Percentiles rank a stretch among this genome's conserved stretches.
Conservation (phyloP, 805 yeast species). For the Sugiyamaella qingdaonensis region DNA sequence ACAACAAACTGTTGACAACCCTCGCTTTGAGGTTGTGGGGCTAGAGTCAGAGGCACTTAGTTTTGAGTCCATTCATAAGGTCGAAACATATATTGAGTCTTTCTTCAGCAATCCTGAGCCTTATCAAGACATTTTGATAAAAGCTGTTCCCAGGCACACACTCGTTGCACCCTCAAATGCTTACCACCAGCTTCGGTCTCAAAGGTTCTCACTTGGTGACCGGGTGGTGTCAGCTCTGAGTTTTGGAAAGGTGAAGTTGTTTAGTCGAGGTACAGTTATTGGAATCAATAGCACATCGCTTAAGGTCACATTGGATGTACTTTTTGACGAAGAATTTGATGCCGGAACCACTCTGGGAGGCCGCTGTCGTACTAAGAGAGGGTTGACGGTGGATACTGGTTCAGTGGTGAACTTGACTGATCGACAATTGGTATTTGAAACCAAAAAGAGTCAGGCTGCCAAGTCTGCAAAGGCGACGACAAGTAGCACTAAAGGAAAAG, state of each 20-base stretch:
- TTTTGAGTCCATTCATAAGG: slow-evolving; percentile 54
- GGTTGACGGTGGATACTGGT: slow-evolving; percentile 76
- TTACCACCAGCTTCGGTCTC: slow-evolving; percentile 64
- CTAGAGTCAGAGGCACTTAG: slow-evolving; percentile 77
- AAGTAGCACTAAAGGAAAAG: slow-evolving; percentile 1
- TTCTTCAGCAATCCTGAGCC: slow-evolving; percentile 38
- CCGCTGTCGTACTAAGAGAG: slow-evolving; percentile 71
- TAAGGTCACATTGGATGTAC: slow-evolving; percentile 59
- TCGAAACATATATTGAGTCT: slow-evolving; percentile 58
- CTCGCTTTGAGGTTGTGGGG: slow-evolving; percentile 55
- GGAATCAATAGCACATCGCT: slow-evolving; percentile 56
- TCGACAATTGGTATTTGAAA: slow-evolving; percentile 71
- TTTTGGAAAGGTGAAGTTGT: slow-evolving; percentile 84
- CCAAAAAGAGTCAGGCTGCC: slow-evolving; percentile 34
- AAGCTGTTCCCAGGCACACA: slow-evolving; percentile 81
- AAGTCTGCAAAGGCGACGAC: neutral
- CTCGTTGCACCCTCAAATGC: slow-evolving; percentile 73
- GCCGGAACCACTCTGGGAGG: slow-evolving; percentile 84
- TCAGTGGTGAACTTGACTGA: slow-evolving; percentile 72
- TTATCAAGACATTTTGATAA: slow-evolving; percentile 52
- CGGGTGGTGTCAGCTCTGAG: slow-evolving; percentile 80
- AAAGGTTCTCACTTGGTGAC: slow-evolving; percentile 81
- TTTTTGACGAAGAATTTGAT: slow-evolving; percentile 78
- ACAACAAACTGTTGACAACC: slow-evolving; percentile 33
- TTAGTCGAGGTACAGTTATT: slow-evolving; percentile 86